Conservation (phyloP, 345 rosid species). For the Chamaenerion angustifolium region DNA sequence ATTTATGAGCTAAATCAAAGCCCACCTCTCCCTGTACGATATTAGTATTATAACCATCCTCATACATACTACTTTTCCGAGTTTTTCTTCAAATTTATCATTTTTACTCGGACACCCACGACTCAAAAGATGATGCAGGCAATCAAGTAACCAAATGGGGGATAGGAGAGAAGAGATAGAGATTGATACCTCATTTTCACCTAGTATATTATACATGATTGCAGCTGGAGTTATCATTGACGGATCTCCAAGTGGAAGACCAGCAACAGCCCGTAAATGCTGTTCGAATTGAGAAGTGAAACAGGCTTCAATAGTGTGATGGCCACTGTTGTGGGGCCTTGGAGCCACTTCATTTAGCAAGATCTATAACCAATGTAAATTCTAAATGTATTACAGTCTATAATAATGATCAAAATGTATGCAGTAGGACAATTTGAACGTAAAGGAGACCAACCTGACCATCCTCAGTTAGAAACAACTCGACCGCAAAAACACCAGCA, state of each 20-base stretch:
- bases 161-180: too few relatives aligned
- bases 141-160: too few relatives aligned
- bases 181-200: slow-evolving; percentile 60
- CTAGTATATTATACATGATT: slow-evolving; percentile 79
- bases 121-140: too few relatives aligned
- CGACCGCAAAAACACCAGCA: slow-evolving; percentile 94
- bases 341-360: slow-evolving; percentile 95
- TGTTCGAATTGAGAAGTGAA: slow-evolving; percentile 91
- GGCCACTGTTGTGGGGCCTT: slow-evolving; percentile 97
- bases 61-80: too few relatives aligned
- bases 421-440: neutral
- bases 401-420: neutral
- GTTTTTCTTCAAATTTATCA: neutral
- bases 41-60: neutral
- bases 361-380: slow-evolving; percentile 37
- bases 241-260: slow-evolving; percentile 96
- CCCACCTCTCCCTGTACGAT: slow-evolving; percentile 86
- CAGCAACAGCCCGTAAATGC: slow-evolving; percentile 80
- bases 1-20: slow-evolving; percentile 45
- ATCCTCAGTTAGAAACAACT: slow-evolving; percentile 75
- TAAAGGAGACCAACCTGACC: slow-evolving; percentile 40
- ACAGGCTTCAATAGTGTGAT: slow-evolving; percentile 92
- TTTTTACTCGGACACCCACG: neutral
- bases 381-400: neutral
- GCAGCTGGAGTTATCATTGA: slow-evolving; percentile 91